Conservation (phyloP, 2,329 filamentous ascomycete genomes). For the Beauveria scarabaeidicola region DNA sequence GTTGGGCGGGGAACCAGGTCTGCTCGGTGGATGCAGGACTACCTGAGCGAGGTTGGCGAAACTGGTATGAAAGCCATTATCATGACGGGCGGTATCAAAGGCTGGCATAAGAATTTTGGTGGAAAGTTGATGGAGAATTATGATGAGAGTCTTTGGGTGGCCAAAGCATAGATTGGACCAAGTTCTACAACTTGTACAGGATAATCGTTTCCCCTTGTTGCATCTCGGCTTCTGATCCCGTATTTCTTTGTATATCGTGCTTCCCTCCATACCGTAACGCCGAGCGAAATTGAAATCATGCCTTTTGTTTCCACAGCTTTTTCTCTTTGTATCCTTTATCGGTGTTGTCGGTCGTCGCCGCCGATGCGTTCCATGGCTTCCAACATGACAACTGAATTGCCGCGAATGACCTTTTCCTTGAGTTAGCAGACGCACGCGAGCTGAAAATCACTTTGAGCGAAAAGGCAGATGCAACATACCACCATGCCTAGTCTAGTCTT, state of each 20-base stretch:
- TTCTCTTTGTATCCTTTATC: constrained; percentile 13
- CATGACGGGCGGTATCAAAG: constrained; percentile 44
- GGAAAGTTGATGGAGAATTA: constrained; percentile 42
- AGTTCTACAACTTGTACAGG: neutral
- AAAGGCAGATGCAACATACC: constrained; percentile 42
- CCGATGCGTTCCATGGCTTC: constrained; percentile 69
- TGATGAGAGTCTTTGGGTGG: constrained; percentile 32
- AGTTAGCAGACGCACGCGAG: neutral
- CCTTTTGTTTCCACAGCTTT: constrained; percentile 13
- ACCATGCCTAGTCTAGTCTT: constrained; percentile 90
- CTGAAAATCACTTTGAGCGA: neutral
- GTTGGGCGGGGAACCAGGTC: constrained; percentile 42
- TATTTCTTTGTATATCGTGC: constrained; percentile 12
- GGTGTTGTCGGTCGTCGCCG: constrained; percentile 44
- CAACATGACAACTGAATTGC: constrained; percentile 97
- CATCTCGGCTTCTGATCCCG: constrained; percentile 16
- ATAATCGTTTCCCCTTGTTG: neutral
- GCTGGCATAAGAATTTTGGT: constrained; percentile 43
- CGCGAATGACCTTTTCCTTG: constrained; percentile 68
- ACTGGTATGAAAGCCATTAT: constrained; percentile 36
- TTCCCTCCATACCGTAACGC: constrained; percentile 25
- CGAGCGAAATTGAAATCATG: constrained; percentile 20
- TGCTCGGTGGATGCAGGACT: constrained; percentile 49
- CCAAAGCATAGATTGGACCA: constrained; percentile 5
- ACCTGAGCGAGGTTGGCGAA: constrained; percentile 38